Base-by-base conservation (phyloP, 108 stramenopile genomes). In the Fragilaria crotonensis region DNA sequence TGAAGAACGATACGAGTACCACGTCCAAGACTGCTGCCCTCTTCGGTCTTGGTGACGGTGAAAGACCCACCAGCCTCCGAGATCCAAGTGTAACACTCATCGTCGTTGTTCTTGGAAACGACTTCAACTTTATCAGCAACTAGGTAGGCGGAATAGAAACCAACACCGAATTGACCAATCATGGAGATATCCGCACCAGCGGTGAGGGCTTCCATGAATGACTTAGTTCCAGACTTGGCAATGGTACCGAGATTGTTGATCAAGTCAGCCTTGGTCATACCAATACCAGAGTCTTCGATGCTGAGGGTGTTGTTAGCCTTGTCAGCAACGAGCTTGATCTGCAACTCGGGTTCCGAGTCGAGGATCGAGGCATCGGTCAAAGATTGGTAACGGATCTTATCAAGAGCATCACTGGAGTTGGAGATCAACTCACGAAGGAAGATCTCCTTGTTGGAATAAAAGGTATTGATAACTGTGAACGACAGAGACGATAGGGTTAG, bases 161-260 rank as follows among this genome's bases (percentile, higher is more conserved):
- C 99, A 33, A 99, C 99, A 61, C 99, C 99, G 81, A 99, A 99
- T 77, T 99, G 99, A 44, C 99, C 99, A 77, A 99, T 99, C 97
- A 98, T 98, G 73, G 89, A 91, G 69, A 99, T 99, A 57, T 99
- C 99, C 18, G 99, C 99, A 28, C 99, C 99, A 59, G 97, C 97
- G 36, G 86, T 75, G 32, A 99, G 84, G 21, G 97, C 99, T 88
- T 99, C 99, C 99, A 99, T 99, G 78, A 99, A 99, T 20, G 94
- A 93, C 90, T 98, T 99, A 72, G 99, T 99, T 54, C 99, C 99
- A 7, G 97, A 98, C 86, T 98, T 98, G 84, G 99, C 99, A 71
- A 99, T 98, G 70, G 99, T 99, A 26, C 99, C 99, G 41, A 99
- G 89, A 69, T 98, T 98, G 89, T 98, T 98, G 60, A 98, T 81